Conservation (phyloP, 1,139 yeast species). For the Wickerhamiella pararugosa region DNA sequence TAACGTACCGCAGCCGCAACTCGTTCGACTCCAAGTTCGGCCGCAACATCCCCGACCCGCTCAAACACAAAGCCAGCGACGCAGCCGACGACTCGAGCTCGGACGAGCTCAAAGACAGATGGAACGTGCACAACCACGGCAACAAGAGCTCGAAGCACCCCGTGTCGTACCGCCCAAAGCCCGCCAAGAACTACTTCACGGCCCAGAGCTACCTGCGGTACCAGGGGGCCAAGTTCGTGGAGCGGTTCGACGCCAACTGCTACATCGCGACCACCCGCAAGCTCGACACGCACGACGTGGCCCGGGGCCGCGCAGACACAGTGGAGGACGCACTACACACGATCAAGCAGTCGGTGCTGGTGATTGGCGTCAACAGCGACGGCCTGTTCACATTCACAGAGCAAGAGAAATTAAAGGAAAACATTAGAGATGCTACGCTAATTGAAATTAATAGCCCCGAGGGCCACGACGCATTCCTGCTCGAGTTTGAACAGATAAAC, state of each 20-base stretch:
- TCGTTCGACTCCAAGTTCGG: conserved; percentile 87
- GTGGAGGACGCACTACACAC: conserved; percentile 39
- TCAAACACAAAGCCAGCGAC: conserved; percentile 24
- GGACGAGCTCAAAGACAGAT: conserved; percentile 34
- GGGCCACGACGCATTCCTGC: conserved; percentile 91
- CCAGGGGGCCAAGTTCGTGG: conserved; percentile 81
- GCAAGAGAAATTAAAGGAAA: conserved; percentile 66
- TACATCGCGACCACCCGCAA: conserved; percentile 87
- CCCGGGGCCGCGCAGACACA: conserved; percentile 54
- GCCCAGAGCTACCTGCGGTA: conserved; percentile 90
- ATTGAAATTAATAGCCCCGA: conserved; percentile 80
- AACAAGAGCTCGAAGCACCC: conserved; percentile 21
- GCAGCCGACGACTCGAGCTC: conserved; percentile 18
- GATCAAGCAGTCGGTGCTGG: conserved; percentile 57
- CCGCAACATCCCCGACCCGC: conserved; percentile 46
- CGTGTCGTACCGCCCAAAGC: conserved; percentile 18
- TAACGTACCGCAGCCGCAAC: conserved; percentile 84
- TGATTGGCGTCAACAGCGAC: conserved; percentile 83
- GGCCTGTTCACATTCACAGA: conserved; percentile 87
- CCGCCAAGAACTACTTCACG: conserved; percentile 79
- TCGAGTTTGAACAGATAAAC: conserved; percentile 78
- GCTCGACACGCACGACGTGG: conserved; percentile 85
- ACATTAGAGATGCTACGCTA: conserved; percentile 54
- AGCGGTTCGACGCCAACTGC: conserved; percentile 90
- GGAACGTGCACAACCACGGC: conserved; percentile 59